Base-by-base conservation (phyloP, 495 filamentous ascomycete species). In the Aspergillus homomorphus region DNA sequence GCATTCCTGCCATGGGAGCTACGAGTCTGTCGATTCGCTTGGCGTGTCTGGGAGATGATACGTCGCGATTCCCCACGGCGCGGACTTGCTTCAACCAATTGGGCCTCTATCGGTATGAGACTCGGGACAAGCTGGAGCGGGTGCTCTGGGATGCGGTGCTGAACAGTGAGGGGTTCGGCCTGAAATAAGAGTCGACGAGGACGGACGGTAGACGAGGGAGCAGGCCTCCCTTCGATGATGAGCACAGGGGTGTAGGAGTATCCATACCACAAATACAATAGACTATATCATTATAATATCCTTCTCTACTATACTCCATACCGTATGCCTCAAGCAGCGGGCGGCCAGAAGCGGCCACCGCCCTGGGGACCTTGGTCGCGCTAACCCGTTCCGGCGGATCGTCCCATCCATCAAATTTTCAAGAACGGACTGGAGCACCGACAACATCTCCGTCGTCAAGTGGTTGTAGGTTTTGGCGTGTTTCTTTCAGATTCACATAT, bases 61-160 rank as follows among this genome's bases (percentile, higher is more conserved):
- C 77, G 59, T 73, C 81, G 21, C 78, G 92, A 44, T 96, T 89
- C 64, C 92, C 92, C 16, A 87, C 87, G 7, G 92, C 92, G 21
- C 84, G 92, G 62, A 97, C 92, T 12, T 97, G 92, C 62, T 97
- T 97, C 72, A 96, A 97, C 73, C 83, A 84, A 64, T 70, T 97
- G 56, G 84, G 85, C 10, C 70, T 97, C 57, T 92, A 87, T 74
- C 81, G 86, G 58, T 96, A 92, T 71, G 62, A 66, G 51, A 83
- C 77, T 2, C 82, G 75, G 58, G 80, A 84, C 66, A 84, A 82
- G 62, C 65, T 97, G 51, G 88, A 88, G 73, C 72, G 62, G 55
- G 84, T 85, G 79, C 77, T 97, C 22, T 96, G 92, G 90, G 81
- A 83, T 65, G 92, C 92, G 14, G 91, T 97, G 43, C 75, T 82